Conservation (phyloP, 306 rosid genomes). For the Sindora glabra region DNA sequence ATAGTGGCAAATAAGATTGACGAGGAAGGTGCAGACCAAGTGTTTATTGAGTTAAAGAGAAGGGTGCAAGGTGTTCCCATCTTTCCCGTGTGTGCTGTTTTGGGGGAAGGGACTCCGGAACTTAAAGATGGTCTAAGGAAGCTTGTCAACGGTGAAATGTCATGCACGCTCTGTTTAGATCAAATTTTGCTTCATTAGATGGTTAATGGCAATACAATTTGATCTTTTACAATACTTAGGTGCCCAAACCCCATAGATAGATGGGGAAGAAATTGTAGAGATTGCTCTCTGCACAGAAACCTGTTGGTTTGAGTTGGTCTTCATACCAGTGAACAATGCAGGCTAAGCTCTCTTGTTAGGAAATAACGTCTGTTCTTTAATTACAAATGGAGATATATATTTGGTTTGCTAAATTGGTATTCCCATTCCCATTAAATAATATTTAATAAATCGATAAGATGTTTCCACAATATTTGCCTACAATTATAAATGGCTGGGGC, state of each 20-base stretch:
- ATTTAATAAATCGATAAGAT: too few species aligned
- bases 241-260: background rate
- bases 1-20: slow-evolving; percentile 88
- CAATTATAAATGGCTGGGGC: too few species aligned
- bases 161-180: slow-evolving; percentile 42
- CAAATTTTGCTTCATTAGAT: slow-evolving; percentile 48
- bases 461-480: too few species aligned
- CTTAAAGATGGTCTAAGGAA: slow-evolving; percentile 67
- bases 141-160: slow-evolving; percentile 66
- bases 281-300: background rate
- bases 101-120: slow-evolving; percentile 75
- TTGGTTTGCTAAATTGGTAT: too few species aligned
- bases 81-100: slow-evolving; percentile 77
- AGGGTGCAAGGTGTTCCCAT: slow-evolving; percentile 64
- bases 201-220: background rate
- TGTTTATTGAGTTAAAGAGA: slow-evolving; percentile 57
- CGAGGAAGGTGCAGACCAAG: slow-evolving; percentile 70
- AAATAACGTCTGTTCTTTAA: too few species aligned
- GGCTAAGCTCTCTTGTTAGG: too few species aligned
- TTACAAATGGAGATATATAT: too few species aligned
- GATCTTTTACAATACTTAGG: background rate
- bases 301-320: too few species aligned
- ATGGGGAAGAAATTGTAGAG: background rate
- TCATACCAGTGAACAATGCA: too few species aligned
- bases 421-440: too few species aligned